Conservation (phyloP, 805 yeast species). For the Kazachstania kunashirensis region DNA sequence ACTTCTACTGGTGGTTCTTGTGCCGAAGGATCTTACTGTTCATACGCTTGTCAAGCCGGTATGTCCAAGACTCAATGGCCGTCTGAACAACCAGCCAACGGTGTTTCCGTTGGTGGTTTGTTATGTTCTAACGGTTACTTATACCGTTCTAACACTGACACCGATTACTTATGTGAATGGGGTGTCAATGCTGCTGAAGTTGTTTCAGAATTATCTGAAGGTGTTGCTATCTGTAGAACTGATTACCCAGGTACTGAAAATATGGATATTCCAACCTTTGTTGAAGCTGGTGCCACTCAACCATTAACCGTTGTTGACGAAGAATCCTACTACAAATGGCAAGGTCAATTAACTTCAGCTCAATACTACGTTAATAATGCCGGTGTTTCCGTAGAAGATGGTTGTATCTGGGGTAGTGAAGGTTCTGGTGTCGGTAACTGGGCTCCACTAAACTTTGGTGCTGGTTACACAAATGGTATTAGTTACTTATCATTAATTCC, state of each 20-base stretch:
- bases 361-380: conserved; percentile 98
- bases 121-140: conserved; percentile 76
- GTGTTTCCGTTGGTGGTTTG: conserved; percentile 93
- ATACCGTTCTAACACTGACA: conserved; percentile 66
- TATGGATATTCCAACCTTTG: conserved; percentile 90
- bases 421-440: conserved; percentile 90
- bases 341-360: conserved; percentile 75
- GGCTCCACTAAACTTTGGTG: conserved; percentile 95
- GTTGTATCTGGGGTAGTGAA: conserved; percentile 85
- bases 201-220: conserved; percentile 50
- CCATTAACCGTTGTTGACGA: conserved; percentile 77
- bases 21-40: conserved; percentile 87
- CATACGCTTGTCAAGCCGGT: conserved; percentile 98
- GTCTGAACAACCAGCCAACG: conserved; percentile 71
- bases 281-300: conserved; percentile 54
- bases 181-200: conserved; percentile 67
- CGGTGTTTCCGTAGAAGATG: conserved; percentile 83
- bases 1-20: conserved; percentile 63
- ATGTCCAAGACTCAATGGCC: conserved; percentile 99
- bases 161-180: conserved; percentile 79
- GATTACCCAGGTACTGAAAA: conserved; percentile 99
- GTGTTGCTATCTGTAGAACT: conserved; percentile 91
- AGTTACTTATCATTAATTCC: conserved; percentile 88
- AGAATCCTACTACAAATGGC: conserved; percentile 72
- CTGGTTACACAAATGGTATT: conserved; percentile 66